Evolutionary conservation across 208 protist species (phyloP).

Genomic region (Kentomonas sorsogonicus): DNA sequence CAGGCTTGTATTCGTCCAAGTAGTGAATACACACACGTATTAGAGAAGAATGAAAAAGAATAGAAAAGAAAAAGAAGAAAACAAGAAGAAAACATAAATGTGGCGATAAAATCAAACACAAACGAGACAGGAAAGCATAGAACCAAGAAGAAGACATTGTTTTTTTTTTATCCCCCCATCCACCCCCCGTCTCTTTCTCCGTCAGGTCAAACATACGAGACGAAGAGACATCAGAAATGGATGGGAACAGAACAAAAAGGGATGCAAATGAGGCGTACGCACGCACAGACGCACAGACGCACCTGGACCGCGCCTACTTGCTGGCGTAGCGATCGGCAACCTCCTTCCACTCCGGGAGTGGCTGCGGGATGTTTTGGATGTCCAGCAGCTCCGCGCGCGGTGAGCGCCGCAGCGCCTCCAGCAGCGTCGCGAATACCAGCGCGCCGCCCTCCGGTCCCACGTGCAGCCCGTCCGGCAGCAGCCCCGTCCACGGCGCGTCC

Average conservation of each 20-base stretch:
- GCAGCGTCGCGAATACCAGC: slow-evolving; percentile 29
- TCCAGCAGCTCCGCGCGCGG: slow-evolving; percentile 3
- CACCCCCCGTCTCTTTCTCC: no score
- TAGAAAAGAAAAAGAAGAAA: not conserved
- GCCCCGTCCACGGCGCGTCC: slow-evolving; percentile 11
- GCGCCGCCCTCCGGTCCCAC: slow-evolving; percentile 25
- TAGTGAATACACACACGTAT: slow-evolving; percentile 8
- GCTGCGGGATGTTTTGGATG: not conserved
- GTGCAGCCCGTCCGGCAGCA: slow-evolving; percentile 38
- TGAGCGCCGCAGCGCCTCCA: slow-evolving; percentile 21
- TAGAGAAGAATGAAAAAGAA: not conserved
- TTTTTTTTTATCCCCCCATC: no score
- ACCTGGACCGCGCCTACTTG: no score
- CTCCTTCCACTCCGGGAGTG: not conserved
- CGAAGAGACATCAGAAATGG: no score
- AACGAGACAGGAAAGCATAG: not conserved
- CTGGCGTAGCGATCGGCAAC: no score
- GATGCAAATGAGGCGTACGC: no score
- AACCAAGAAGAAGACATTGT: not conserved
- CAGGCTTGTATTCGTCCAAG: no score
- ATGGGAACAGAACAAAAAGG: no score
- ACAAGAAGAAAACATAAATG: slow-evolving; percentile 8
- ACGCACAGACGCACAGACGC: no score
- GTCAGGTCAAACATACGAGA: no score
- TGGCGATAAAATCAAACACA: not conserved